Percentiles rank a stretch among this genome's conserved stretches.
Evolutionary conservation across 345 rosid genomes (phyloP).

Genomic region (Nasturtium officinale): DNA sequence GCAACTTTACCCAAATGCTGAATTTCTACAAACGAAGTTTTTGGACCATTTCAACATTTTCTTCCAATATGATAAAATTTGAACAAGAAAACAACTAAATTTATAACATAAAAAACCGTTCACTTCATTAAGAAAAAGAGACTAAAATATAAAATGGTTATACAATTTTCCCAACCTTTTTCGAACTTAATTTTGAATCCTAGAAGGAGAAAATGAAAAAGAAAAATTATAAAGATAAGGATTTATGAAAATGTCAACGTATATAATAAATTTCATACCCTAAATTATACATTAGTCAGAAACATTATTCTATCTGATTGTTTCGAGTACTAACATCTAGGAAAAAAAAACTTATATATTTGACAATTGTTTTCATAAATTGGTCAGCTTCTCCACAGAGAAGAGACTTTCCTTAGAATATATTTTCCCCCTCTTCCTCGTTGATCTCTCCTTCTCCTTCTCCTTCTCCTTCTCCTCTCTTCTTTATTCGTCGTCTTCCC

Average conservation of each 20-base stretch:
- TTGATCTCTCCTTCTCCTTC: slow-evolving; percentile 41
- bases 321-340: neutral
- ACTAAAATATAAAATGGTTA: neutral
- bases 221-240: neutral
- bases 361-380: slow-evolving; percentile 34
- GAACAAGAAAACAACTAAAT: neutral
- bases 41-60: slow-evolving; percentile 25
- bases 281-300: slow-evolving; percentile 1
- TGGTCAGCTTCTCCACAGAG: slow-evolving; percentile 16
- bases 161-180: neutral
- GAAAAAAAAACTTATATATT: slow-evolving; percentile 5
- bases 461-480: slow-evolving; percentile 24
- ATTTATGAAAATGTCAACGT: neutral
- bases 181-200: neutral
- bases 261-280: slow-evolving; percentile 20
- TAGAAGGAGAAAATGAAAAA: neutral
- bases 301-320: slow-evolving; percentile 12
- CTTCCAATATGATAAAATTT: neutral
- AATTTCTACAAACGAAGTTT: slow-evolving; percentile 24
- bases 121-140: neutral
- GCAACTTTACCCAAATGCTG: slow-evolving; percentile 27
- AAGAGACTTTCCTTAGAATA: slow-evolving; percentile 8
- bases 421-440: slow-evolving; percentile 1
- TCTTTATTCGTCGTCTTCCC: neutral
- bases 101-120: neutral